These are phyloP conservation scores for Spathaspora sp. DNA, from an alignment of 1,139 yeast genomes.

Conservation along the genomic window DNA sequence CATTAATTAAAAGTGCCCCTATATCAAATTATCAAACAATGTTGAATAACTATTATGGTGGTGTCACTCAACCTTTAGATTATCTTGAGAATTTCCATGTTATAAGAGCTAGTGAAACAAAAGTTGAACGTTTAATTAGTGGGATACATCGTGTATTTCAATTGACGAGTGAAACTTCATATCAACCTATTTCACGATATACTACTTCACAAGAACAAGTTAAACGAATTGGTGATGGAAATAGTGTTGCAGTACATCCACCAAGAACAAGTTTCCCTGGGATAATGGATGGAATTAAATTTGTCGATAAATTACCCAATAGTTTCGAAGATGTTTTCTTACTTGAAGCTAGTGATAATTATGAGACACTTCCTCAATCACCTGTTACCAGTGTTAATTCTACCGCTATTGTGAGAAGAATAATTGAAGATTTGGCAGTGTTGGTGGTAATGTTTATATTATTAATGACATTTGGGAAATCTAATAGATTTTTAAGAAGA, in stretches of 20 bases:
- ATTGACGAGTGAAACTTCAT: slow-evolving; percentile 31
- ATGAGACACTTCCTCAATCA: slow-evolving; percentile 4
- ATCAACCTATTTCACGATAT: slow-evolving; percentile 40
- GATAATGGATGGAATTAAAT: slow-evolving; percentile 40
- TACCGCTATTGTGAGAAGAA: slow-evolving; percentile 22
- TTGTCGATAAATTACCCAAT: slow-evolving; percentile 21
- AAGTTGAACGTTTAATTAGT: slow-evolving; percentile 37
- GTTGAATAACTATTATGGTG: slow-evolving; percentile 18
- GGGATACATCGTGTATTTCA: slow-evolving; percentile 53
- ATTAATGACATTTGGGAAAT: slow-evolving; percentile 37
- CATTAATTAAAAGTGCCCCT: slow-evolving; percentile 79
- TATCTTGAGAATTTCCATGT: slow-evolving; percentile 21
- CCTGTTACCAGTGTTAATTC: slow-evolving; percentile 1
- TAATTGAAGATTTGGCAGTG: slow-evolving; percentile 52
- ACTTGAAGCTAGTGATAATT: slow-evolving; percentile 12
- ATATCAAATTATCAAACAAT: slow-evolving; percentile 54
- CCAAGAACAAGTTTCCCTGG: slow-evolving; percentile 17
- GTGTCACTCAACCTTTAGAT: slow-evolving; percentile 11
- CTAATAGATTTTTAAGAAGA: slow-evolving; percentile 24
- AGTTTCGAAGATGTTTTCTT: slow-evolving; percentile 14
- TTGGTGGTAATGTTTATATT: slow-evolving; percentile 30
- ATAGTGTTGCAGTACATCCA: neutral
- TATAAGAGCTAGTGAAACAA: slow-evolving; percentile 14
- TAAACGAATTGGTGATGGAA: slow-evolving; percentile 30
- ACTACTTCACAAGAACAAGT: slow-evolving; percentile 14